Base-by-base conservation (phyloP, 148 eudicot genomes). In the Pharnaceum exiguum region DNA sequence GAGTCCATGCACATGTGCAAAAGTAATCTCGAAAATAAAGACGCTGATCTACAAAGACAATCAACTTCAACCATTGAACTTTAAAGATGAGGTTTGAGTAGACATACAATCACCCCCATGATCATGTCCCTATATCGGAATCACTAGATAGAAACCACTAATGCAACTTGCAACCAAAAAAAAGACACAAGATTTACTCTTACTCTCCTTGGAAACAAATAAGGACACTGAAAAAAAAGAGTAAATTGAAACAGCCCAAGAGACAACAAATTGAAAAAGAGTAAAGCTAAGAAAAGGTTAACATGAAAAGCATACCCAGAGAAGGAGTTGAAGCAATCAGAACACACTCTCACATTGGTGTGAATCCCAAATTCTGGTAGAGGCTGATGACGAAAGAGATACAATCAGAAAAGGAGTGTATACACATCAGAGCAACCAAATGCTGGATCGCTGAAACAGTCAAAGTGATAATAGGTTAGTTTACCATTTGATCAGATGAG, bases 401-500 rank as follows among this genome's bases (percentile, higher is more conserved):
- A 42, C 46, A 47, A 59, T 32, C 17, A 38, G 21, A 42, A 17
- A 31, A 49, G 17, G 40, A 43, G 64, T 17, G 40, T 2, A 27
- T n/a, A 32, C 15, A 29, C 12, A 49, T 46, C 49, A 22, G 62
- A 58, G 57, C 51, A 33, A 44, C 17, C 17, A 18, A 5, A 0
- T 31, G 8, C 38, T 40, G 17, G 7, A 27, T 7, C 26, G 36
- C 6, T 13, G 22, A 10, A 57, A 8, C 6, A 47, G 1, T 24
- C 30, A 15, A 13, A 5, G 5, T 53, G 36, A 44, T 29, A 45
- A 61, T 48, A 52, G 43, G 31, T 43, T 36, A 35, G 29, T 74
- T 35, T 83, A 86, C 98, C 99, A 83, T 85, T 53, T 85, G 96
- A 78, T 74, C 59, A 22, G 95, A 72, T 24, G 99, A 93, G 71